Evolutionary conservation across 495 filamentous ascomycete species (phyloP), one percentile per base, ranked within the genome.

Genomic region (Chaetomium fimeti): DNA sequence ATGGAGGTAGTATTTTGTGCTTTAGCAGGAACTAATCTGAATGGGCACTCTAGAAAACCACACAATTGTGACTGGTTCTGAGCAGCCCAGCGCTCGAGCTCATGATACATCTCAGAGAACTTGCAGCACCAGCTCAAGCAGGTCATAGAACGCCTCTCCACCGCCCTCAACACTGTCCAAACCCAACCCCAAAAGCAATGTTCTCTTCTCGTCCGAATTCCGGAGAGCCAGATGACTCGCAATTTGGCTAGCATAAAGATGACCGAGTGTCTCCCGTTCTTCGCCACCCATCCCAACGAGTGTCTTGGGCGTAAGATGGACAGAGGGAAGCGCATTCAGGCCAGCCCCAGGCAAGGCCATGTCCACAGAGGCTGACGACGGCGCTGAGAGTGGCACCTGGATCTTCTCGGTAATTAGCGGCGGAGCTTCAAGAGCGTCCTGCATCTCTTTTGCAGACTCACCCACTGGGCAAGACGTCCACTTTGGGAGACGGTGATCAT

Each of bases 401-500:
- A 97, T 82, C 93, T 97, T 62, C 49, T 5, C 64, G 20, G 1
- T 20, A 36, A 11, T n/a, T 51, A 29, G 40, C 15, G 15, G 20
- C 29, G 22, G 27, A 42, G n/a, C 20, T 22, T 22, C 28, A 22
- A 56, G 56, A 16, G 13, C 2, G 5, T 11, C 55, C 40, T 38
- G 29, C 5, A 64, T 24, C 47, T 0, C 16, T 1, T 25, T 22
- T 28, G 22, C 49, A 64, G 38, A 79, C 79, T 65, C 73, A 97
- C 92, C 94, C 94, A 98, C 79, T 98, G 94, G 11, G 90, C 89
- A 42, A 97, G 78, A 66, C 90, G 84, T 47, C 93, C 94, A 63
- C 85, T 83, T 75, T 97, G 93, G 4, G 90, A 90, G 63, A 98
- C 84, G 0, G 92, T 97, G 49, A 98, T 76, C 71, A 98, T 79